A percentile compares a stretch with the other conserved stretches of the same genome.
These are phyloP conservation scores for Candida glaebosa DNA, from an alignment of 805 yeast genomes.

Conservation along the genomic window DNA sequence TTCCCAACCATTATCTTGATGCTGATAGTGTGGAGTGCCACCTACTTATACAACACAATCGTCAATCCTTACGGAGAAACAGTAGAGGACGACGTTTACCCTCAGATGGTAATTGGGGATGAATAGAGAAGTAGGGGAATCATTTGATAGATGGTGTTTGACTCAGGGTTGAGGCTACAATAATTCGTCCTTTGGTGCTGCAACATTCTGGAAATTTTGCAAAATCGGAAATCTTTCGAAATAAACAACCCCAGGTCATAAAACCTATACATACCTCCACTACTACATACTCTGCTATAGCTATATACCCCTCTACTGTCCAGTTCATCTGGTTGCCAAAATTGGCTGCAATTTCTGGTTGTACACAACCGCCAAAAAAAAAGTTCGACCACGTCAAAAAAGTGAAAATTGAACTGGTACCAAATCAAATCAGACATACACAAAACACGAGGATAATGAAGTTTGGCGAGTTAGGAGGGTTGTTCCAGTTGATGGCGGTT, in stretches of 20 bases:
- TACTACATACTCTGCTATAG: too few relatives aligned
- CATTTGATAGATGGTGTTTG: too few relatives aligned
- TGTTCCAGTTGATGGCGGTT: conserved; percentile 18
- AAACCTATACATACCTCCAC: too few relatives aligned
- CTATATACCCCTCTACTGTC: background rate
- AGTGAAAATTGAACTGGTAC: background rate
- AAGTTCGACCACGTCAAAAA: conserved; percentile 15
- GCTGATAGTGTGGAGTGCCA: background rate
- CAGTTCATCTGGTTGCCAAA: background rate
- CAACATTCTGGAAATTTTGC: too few relatives aligned
- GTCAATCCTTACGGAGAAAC: background rate
- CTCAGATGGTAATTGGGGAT: background rate
- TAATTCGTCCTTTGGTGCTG: too few relatives aligned
- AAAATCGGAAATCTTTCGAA: too few relatives aligned
- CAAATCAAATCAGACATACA: too few relatives aligned
- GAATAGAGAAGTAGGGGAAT: too few relatives aligned
- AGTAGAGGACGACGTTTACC: background rate
- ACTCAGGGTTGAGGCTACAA: too few relatives aligned
- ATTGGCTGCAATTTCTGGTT: background rate
- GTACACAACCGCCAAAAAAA: background rate
- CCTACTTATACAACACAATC: background rate
- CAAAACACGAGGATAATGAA: too few relatives aligned
- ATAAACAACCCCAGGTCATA: too few relatives aligned
- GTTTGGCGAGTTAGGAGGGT: conserved; percentile 13
- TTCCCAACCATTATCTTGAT: background rate